phyloP scores from a whole-genome alignment of 352 stramenopile genomes.

The Phytopythium sindhum region DNA sequence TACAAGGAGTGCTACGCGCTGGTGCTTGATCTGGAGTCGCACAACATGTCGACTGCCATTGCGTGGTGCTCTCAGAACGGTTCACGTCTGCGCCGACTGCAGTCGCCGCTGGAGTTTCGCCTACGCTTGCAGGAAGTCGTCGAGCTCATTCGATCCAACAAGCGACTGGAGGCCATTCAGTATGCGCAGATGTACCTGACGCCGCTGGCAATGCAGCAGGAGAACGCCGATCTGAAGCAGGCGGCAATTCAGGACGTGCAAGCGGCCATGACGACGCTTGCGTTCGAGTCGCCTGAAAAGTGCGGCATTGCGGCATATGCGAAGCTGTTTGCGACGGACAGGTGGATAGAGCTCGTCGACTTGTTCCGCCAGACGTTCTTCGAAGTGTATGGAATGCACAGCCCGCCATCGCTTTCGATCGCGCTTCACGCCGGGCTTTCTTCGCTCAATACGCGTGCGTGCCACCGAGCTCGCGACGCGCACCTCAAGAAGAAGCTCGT shows the following conservation, averaged over 20 bases:
- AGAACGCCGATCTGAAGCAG: constrained; percentile 46
- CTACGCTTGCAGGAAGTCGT: constrained; percentile 75
- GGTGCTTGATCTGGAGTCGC: constrained; percentile 45
- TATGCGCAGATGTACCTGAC: constrained; percentile 64
- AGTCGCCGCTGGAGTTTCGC: constrained; percentile 71
- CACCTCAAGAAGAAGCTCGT: constrained; percentile 35
- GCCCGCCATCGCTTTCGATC: constrained; percentile 61
- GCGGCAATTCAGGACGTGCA: constrained; percentile 63
- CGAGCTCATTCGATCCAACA: constrained; percentile 67
- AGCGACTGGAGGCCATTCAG: constrained; percentile 68
- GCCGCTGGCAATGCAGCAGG: constrained; percentile 60
- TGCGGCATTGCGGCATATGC: constrained; percentile 63
- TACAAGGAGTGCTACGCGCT: constrained; percentile 53
- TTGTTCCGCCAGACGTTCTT: constrained; percentile 66
- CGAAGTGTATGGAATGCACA: constrained; percentile 65
- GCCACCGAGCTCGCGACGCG: constrained; percentile 43
- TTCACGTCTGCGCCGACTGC: constrained; percentile 62
- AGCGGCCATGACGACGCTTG: constrained; percentile 71
- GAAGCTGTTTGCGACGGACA: constrained; percentile 56
- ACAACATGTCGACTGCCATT: constrained; percentile 50
- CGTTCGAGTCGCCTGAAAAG: constrained; percentile 53
- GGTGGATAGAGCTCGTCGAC: constrained; percentile 52
- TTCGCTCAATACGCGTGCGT: constrained; percentile 72
- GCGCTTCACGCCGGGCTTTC: constrained; percentile 65
- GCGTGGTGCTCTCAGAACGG: constrained; percentile 71